Base-by-base conservation (phyloP, 495 filamentous ascomycete genomes). In the Aspergillus hancockii region DNA sequence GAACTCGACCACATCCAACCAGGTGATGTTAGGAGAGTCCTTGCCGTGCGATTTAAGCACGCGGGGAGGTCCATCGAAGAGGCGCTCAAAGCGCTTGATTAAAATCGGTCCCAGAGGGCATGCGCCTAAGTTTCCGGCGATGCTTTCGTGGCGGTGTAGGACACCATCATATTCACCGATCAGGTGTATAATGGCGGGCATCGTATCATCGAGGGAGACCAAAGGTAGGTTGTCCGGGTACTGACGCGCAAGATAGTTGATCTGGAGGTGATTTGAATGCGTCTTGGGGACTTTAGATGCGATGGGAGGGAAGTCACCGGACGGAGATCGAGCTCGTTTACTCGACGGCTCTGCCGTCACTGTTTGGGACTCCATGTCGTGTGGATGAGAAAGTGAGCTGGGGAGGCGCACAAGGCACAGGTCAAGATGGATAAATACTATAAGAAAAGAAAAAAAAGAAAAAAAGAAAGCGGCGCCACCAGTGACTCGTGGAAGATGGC, bases 1-100 rank as follows among this genome's bases (percentile, higher is more conserved):
- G 75, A 92, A 94, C 57, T 90, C 87, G 52, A 93, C 88, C 43
- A 96, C 86, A 62, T 95, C 91, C 38, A 92, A 76, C 91, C 91
- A 96, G 16, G 84, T 86, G 52, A 92, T 79, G 13, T 76, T 81
- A 4, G 83, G 73, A 21, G 82, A 76, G 40, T 88, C 85, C 60
- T 87, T 87, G 55, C 82, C 83, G 66, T 87, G 82, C 36, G 82
- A 77, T 46, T 83, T 88, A 38, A 88, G 79, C 7, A 91, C 85
- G 30, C 80, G 83, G 54, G 91, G 91, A 21, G 87, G 84, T 0
- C 89, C 90, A 59, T 94, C 91, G 63, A 96, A 95, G 12, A 92
- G 75, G 38, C 90, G 83, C 73, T 95, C 90, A 71, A 95, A 91
- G 34, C 90, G 87, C 73, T 92, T 90, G 55, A 94, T 84, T 53